Conservation (phyloP, 2,329 filamentous ascomycete genomes). For the Kalmusia sp. region DNA sequence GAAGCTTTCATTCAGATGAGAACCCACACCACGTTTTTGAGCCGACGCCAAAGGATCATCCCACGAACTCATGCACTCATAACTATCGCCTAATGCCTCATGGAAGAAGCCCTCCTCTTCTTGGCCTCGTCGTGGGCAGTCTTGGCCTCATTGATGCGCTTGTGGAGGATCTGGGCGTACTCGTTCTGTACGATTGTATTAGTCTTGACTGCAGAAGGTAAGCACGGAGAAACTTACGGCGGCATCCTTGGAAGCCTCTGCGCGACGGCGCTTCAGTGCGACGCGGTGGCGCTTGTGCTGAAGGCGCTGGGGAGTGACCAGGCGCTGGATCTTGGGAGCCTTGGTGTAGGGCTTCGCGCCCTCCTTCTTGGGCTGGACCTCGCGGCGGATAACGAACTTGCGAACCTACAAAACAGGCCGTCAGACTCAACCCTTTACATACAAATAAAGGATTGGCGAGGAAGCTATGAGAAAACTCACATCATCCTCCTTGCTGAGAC, state of each 20-base stretch:
- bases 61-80: constrained; percentile 42
- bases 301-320: constrained; percentile 98
- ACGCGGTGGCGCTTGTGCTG: constrained; percentile 99
- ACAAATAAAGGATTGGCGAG: constrained; percentile 63
- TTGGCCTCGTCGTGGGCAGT: constrained; percentile 89
- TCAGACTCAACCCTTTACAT: constrained; percentile 56
- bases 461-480: constrained; percentile 78
- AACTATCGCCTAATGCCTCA: constrained; percentile 46
- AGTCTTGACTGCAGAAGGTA: not conserved
- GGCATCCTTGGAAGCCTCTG: constrained; percentile 98
- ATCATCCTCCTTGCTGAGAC: constrained; percentile 99
- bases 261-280: constrained; percentile 96
- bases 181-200: constrained; percentile 71
- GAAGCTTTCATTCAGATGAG: constrained; percentile 41
- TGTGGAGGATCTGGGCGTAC: constrained; percentile 94
- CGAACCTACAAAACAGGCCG: constrained; percentile 72
- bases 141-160: constrained; percentile 97
- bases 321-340: constrained; percentile 99
- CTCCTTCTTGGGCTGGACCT: constrained; percentile 96
- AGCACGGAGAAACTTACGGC: constrained; percentile 70
- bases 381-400: constrained; percentile 99
- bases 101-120: constrained; percentile 94
- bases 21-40: constrained; percentile 42
- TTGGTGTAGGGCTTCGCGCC: constrained; percentile 99
- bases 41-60: constrained; percentile 47